phyloP scores from a whole-genome alignment of 1,284 basidiomycete genomes.

The Ceratobasidium sp. region DNA sequence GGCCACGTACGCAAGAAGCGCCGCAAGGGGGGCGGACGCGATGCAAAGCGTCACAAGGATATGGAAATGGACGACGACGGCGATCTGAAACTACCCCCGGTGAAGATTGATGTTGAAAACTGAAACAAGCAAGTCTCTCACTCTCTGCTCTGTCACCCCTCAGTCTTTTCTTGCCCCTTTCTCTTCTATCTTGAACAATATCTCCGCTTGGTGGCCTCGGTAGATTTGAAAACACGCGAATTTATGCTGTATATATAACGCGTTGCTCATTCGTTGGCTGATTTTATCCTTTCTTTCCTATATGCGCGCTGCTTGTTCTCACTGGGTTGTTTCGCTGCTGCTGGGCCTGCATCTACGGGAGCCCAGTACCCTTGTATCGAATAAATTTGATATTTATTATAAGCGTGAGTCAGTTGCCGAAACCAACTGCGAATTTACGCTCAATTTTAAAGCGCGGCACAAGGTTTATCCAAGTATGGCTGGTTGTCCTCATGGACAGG shows the following conservation, averaged over 20 bases:
- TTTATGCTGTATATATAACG: slow-evolving; percentile 11
- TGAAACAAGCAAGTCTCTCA: slow-evolving; percentile 11
- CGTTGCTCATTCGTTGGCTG: not conserved
- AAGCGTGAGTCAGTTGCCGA: too few species aligned
- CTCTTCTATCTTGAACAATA: not conserved
- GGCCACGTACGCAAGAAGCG: slow-evolving; percentile 39
- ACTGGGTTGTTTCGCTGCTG: not conserved
- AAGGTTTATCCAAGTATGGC: too few species aligned
- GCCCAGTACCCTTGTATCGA: slow-evolving; percentile 29
- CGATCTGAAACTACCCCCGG: slow-evolving; percentile 18
- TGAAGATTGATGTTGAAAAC: slow-evolving; percentile 19
- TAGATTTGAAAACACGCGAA: slow-evolving; percentile 21
- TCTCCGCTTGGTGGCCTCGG: not conserved
- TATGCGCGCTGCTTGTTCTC: slow-evolving; percentile 14
- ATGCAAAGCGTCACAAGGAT: slow-evolving; percentile 36
- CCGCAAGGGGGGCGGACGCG: slow-evolving; percentile 36
- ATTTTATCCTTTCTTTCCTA: not conserved
- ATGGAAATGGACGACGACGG: slow-evolving; percentile 17
- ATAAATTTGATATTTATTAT: slow-evolving; percentile 22
- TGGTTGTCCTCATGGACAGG: too few species aligned
- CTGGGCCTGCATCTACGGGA: not conserved
- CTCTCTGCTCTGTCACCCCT: slow-evolving; percentile 3
- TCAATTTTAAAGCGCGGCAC: not conserved
- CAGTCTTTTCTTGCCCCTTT: not conserved
- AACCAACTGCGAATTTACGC: not conserved